These are phyloP conservation scores for Cephaloascus albidus DNA, from an alignment of 805 yeast species.

Conservation along the genomic window DNA sequence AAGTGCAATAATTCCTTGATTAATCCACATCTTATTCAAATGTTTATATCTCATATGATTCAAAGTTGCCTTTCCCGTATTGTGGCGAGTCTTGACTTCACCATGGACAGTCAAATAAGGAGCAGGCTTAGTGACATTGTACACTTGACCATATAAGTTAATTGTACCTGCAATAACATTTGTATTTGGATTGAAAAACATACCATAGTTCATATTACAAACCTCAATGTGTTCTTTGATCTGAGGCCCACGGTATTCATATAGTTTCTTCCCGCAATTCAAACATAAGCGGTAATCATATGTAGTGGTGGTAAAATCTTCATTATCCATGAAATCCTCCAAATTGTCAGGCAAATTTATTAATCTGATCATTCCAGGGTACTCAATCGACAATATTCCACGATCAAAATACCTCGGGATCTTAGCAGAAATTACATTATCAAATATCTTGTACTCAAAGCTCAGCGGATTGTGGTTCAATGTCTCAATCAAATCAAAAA, in stretches of 20 bases:
- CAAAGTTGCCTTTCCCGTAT: constrained; percentile 49
- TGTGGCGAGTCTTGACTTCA: constrained; percentile 51
- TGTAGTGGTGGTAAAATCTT: constrained; percentile 6
- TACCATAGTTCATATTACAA: constrained; percentile 4
- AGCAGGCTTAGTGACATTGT: constrained; percentile 35
- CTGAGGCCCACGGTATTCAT: neutral
- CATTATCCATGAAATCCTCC: constrained; percentile 13
- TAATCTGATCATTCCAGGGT: constrained; percentile 46
- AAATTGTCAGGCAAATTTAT: constrained; percentile 40
- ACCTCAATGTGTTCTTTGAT: constrained; percentile 1
- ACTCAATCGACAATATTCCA: constrained; percentile 26
- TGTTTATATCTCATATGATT: constrained; percentile 43
- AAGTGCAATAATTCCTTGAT: constrained; percentile 45
- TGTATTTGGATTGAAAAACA: constrained; percentile 6
- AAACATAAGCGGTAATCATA: constrained; percentile 21
- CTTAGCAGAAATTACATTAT: constrained; percentile 13
- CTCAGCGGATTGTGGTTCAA: constrained; percentile 2
- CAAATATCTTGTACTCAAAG: constrained; percentile 14
- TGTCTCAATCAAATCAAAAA: constrained; percentile 12
- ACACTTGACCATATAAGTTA: constrained; percentile 18
- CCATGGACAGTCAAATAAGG: constrained; percentile 74
- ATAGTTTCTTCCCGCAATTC: constrained; percentile 17
- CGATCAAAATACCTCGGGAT: constrained; percentile 14
- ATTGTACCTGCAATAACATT: constrained; percentile 14
- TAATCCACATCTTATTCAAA: constrained; percentile 52